A percentile compares a stretch with the other conserved stretches of the same genome.
These are phyloP conservation scores for Zymoseptoria brevis DNA, from an alignment of 2,329 filamentous ascomycete species.

Conservation along the genomic window DNA sequence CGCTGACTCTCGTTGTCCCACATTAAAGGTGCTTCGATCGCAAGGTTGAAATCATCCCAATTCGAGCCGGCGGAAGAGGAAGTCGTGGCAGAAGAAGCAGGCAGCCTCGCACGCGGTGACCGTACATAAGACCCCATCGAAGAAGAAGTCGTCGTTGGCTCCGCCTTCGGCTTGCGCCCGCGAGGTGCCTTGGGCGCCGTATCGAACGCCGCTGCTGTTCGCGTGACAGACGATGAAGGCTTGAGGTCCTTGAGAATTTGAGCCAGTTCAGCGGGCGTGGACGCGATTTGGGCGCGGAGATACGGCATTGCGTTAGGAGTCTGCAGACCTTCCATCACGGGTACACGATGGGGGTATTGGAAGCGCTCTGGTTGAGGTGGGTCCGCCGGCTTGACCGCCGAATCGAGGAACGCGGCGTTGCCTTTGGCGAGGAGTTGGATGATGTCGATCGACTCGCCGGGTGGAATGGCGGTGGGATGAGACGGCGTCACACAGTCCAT, in stretches of 20 bases:
- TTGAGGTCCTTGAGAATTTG: slow-evolving; percentile 16
- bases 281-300: slow-evolving; percentile 76
- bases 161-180: not conserved
- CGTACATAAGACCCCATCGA: not conserved
- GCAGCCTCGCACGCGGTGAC: not conserved
- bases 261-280: slow-evolving; percentile 62
- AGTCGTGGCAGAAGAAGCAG: not conserved
- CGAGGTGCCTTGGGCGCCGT: slow-evolving; percentile 1
- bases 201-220: slow-evolving; percentile 1
- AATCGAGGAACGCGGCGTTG: slow-evolving; percentile 59
- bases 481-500: slow-evolving; percentile 95
- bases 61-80: not conserved
- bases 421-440: slow-evolving; percentile 67
- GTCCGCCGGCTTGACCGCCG: slow-evolving; percentile 48
- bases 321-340: slow-evolving; percentile 67
- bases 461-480: slow-evolving; percentile 67
- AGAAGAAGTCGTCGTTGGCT: not conserved
- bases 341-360: slow-evolving; percentile 59
- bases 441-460: slow-evolving; percentile 84
- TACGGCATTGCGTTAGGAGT: slow-evolving; percentile 41
- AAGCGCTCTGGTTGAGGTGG: slow-evolving; percentile 56
- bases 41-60: not conserved
- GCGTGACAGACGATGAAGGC: slow-evolving; percentile 1
- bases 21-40: not conserved
- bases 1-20: not conserved